Evolutionary conservation across 306 rosid species (phyloP), one percentile per base, ranked within the genome.

Genomic region (Citrullus mucosospermus): DNA sequence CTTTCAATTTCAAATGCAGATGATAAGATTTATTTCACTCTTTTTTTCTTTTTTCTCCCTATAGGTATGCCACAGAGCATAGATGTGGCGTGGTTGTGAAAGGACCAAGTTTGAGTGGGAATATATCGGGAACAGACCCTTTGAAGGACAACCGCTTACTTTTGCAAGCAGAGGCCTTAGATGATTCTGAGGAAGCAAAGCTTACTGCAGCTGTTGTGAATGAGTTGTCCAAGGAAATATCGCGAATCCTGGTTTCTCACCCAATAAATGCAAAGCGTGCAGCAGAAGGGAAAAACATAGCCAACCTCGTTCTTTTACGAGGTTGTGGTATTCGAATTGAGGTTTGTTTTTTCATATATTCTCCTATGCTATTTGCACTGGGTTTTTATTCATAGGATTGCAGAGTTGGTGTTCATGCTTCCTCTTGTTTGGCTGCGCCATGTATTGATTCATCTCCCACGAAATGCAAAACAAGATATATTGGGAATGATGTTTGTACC

Each of bases 41-140:
- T 2, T 18, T 12, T 51, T 51, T 4, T 0, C 5, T 18, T 6
- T 39, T 77, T 14, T 22, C 58, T 57, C 83, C 61, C 48, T 77
- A 53, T 76, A 94, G 97, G 88, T 95, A 95, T 88, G 99, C 99
- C 69, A 95, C 97, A 34, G 99, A 92, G 81, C 97, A 95, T 87
- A 92, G 99, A 85, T 92, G 97, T 86, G 99, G 97, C 62, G 97
- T 92, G 83, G 99, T 92, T 50, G 97, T 91, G 44, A 92, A 92
- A 86, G 97, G 99, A 80, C 97, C 97, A 81, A 88, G 76, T 66
- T 81, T 95, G 82, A 92, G 97, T 63, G 97, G 99, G 81, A 95
- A 95, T 77, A 92, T 95, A 83, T 95, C 99, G 6, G 99, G 97
- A 83, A 91, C 99, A 50, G 93, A 95, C 79, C 97, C 97, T 1